A percentile compares a stretch with the other conserved stretches of the same genome.
Conservation (phyloP, 1,284 basidiomycete species). For the Ceratobasidium sp. region DNA sequence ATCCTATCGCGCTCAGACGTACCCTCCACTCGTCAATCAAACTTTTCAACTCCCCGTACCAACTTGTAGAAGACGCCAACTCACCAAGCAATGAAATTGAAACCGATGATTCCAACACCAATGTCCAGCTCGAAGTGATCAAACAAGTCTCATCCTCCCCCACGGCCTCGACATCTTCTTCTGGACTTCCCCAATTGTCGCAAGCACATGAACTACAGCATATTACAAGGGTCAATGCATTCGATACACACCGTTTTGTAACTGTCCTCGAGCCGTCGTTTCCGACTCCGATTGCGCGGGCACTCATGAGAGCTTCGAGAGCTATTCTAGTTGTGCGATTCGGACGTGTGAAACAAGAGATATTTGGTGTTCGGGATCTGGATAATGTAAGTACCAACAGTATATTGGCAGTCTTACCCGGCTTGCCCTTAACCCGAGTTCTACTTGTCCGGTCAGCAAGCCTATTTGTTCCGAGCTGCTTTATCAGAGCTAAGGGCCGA, state of each 20-base stretch:
- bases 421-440: neutral
- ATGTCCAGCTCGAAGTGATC: slow-evolving; percentile 29
- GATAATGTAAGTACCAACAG: slow-evolving; percentile 80
- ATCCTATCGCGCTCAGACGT: slow-evolving; percentile 9
- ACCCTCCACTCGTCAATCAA: slow-evolving; percentile 15
- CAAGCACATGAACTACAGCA: slow-evolving; percentile 11
- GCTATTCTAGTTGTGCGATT: slow-evolving; percentile 83
- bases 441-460: slow-evolving; percentile 72
- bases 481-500: slow-evolving; percentile 93
- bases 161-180: neutral
- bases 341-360: slow-evolving; percentile 79
- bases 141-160: slow-evolving; percentile 20
- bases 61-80: slow-evolving; percentile 19
- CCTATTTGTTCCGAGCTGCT: slow-evolving; percentile 95
- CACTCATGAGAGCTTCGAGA: slow-evolving; percentile 89
- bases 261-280: slow-evolving; percentile 76
- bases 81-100: neutral
- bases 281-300: slow-evolving; percentile 75
- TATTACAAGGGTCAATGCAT: slow-evolving; percentile 46
- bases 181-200: slow-evolving; percentile 18
- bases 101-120: neutral
- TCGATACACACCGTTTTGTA: slow-evolving; percentile 68
- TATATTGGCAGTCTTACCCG: neutral
- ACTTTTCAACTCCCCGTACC: slow-evolving; percentile 18
- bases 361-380: slow-evolving; percentile 86